These are phyloP conservation scores for Otatea glauca DNA, from an alignment of 176 grass and related monocot genomes.

Conservation along the genomic window DNA sequence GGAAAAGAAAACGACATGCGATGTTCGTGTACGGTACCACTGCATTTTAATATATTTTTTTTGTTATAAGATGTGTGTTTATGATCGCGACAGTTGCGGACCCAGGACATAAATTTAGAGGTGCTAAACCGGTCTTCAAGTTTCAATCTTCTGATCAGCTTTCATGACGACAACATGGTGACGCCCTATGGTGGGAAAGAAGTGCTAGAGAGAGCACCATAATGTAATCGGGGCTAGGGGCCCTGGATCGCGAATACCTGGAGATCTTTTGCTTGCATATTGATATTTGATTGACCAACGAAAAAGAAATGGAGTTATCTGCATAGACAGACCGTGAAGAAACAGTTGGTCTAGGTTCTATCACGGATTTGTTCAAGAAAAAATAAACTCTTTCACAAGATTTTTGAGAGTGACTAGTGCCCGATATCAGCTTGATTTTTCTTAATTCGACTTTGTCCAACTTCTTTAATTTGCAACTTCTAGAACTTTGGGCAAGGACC, in stretches of 20 bases:
- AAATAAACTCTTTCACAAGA: not conserved
- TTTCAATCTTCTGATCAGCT: no score
- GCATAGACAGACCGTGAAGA: not conserved
- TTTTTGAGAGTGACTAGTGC: conserved; percentile 8
- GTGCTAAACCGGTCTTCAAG: no score
- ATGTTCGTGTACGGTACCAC: not conserved
- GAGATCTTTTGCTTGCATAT: conserved; percentile 10
- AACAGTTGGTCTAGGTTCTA: not conserved
- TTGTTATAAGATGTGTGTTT: not conserved
- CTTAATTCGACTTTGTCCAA: not conserved
- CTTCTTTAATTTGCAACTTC: not conserved
- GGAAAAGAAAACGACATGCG: not conserved
- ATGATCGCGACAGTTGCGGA: no score
- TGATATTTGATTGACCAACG: not conserved
- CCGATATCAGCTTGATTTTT: not conserved
- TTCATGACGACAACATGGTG: no score
- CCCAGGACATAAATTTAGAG: no score
- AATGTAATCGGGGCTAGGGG: no score
- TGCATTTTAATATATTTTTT: no score
- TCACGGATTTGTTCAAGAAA: conserved; percentile 8
- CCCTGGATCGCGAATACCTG: no score
- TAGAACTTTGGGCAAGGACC: not conserved
- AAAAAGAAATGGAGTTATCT: not conserved
- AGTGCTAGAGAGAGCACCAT: no score
- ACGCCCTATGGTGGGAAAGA: no score